These are phyloP conservation scores for Oryza brachyantha DNA, from an alignment of 176 grass and related monocot genomes.

Conservation along the genomic window DNA sequence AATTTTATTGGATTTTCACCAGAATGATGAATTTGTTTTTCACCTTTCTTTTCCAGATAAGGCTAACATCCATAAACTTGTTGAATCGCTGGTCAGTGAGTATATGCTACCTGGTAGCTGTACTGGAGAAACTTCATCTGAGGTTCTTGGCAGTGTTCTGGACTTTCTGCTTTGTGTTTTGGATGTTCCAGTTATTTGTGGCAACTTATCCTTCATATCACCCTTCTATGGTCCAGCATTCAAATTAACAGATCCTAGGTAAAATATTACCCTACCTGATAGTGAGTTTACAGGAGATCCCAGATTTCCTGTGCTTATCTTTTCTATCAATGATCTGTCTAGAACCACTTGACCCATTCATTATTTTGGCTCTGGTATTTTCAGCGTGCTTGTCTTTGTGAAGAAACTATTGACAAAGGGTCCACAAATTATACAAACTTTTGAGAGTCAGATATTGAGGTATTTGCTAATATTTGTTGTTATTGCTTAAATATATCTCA, in stretches of 20 bases:
- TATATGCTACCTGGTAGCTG: conserved; percentile 44
- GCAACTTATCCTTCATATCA: conserved; percentile 46
- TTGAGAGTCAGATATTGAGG: conserved; percentile 72
- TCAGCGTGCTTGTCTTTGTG: conserved; percentile 53
- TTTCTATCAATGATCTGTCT: not conserved
- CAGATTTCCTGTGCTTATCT: not conserved
- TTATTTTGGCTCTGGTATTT: conserved; percentile 1
- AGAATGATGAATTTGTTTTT: conserved; percentile 16
- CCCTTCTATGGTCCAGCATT: conserved; percentile 68
- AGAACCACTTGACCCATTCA: conserved; percentile 1
- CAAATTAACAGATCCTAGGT: conserved; percentile 61
- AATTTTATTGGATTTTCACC: conserved; percentile 34
- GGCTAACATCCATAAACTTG: conserved; percentile 48
- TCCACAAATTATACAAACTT: conserved; percentile 50
- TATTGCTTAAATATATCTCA: not conserved
- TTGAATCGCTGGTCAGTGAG: conserved; percentile 53
- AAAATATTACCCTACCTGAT: conserved; percentile 9
- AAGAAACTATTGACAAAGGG: conserved; percentile 56
- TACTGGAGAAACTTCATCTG: conserved; percentile 31
- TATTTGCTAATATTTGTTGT: conserved; percentile 23
- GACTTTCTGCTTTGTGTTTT: conserved; percentile 70
- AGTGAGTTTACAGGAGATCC: not conserved
- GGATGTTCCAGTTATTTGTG: conserved; percentile 62
- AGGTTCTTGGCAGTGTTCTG: conserved; percentile 66
- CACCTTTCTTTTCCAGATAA: conserved; percentile 48